Conservation (phyloP, 2,329 filamentous ascomycete genomes). For the Colletotrichum scovillei region DNA sequence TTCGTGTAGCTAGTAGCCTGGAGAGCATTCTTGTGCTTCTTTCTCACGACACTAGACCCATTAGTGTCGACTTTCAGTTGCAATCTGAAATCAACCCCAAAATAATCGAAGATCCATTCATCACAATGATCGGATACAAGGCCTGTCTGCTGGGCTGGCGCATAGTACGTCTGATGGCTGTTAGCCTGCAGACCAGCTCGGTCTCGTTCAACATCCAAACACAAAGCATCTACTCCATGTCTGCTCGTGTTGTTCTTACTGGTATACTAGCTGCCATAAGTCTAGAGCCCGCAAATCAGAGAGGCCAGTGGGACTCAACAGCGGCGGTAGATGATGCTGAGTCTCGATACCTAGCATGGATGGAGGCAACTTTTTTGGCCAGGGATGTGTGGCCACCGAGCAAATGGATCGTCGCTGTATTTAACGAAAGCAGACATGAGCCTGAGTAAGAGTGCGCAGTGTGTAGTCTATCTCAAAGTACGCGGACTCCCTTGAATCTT, state of each 20-base stretch:
- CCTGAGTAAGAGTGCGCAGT: too few species aligned
- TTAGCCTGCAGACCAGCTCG: neutral
- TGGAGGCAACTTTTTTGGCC: neutral
- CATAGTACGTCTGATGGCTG: neutral
- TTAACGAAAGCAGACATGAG: neutral
- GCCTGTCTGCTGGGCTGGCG: slow-evolving; percentile 6
- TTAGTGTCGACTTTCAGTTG: neutral
- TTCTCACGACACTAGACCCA: neutral
- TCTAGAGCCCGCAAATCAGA: too few species aligned
- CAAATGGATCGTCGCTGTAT: slow-evolving; percentile 8
- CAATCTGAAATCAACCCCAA: too few species aligned
- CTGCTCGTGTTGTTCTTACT: neutral
- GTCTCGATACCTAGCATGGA: neutral
- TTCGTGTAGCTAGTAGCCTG: neutral
- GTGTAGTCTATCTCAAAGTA: too few species aligned
- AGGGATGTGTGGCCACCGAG: neutral
- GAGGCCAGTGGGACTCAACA: too few species aligned
- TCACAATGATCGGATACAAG: slow-evolving; percentile 6
- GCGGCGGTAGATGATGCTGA: neutral
- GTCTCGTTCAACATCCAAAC: neutral
- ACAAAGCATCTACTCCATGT: neutral
- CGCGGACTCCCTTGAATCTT: too few species aligned
- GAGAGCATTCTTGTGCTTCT: neutral
- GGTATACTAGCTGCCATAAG: neutral
- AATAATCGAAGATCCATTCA: neutral